Evolutionary conservation across 805 yeast genomes (phyloP), one percentile per base, ranked within the genome.

Genomic region (Myxozyma neglecta): DNA sequence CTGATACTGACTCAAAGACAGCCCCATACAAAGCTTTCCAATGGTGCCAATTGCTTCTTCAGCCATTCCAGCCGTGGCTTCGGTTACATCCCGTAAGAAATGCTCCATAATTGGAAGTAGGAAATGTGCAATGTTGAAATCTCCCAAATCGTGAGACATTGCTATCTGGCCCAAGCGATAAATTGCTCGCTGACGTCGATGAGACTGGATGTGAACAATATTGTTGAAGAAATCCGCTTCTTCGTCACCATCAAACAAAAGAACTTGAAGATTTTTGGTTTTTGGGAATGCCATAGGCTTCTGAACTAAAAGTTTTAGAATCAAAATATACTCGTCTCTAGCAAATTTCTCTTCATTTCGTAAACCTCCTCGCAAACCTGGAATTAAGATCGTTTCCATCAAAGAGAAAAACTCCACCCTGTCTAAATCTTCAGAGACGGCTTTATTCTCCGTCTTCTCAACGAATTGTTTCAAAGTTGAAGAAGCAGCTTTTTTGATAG

Each of bases 21-120:
- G 77, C 58, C 80, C 77, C 56, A 79, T 74, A 9, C 86, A 77
- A 64, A 94, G 77, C 13, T 70, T 71, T 3, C 89, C 85, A 62
- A 92, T 82, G 0, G 90, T 78, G 2, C 75, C 75, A 34, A 88
- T 77, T 0, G 96, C 80, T 48, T 74, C 79, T 20, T 72, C 77
- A 1, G 78, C 75, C 39, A 77, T 60, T 45, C 71, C 72, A 43
- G 75, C 75, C 13, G 72, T 68, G 16, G 74, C 79, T 39, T 70
- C 73, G 1, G 72, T 66, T 2, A 64, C 66, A 64, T 87, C 94
- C 18, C 56, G 29, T 29, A 60, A 35, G 74, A 86, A 90, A 64
- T 84, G 85, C 76, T 94, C 98, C 62, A 92, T 80, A 65, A 92
- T 82, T 4, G 99, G 98, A 59, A 94, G 75, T 47, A 94, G 70